Conservation (phyloP, 768 basidiomycete species). For the Leccinum sublutescens region DNA sequence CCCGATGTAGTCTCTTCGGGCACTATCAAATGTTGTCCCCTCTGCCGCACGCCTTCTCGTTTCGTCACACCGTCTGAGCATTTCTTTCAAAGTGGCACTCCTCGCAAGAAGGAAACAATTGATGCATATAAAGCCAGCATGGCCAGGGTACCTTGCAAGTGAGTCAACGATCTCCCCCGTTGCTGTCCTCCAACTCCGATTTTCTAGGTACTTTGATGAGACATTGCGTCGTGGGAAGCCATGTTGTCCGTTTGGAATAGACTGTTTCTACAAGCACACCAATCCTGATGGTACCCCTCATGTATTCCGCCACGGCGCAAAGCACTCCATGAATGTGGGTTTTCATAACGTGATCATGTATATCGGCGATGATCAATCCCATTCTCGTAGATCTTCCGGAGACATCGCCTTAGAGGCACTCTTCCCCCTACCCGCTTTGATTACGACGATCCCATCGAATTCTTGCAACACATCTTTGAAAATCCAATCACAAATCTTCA, state of each 20-base stretch:
- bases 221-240: slow-evolving; percentile 46
- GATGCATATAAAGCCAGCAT: slow-evolving; percentile 71
- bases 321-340: slow-evolving; percentile 52
- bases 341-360: slow-evolving; percentile 32
- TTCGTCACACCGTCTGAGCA: slow-evolving; percentile 75
- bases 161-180: slow-evolving; percentile 19
- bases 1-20: slow-evolving; percentile 52
- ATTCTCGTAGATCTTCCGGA: slow-evolving; percentile 25
- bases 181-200: neutral
- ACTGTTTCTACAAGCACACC: slow-evolving; percentile 78
- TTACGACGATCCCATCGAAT: slow-evolving; percentile 35
- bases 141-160: slow-evolving; percentile 69
- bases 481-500: slow-evolving; percentile 44
- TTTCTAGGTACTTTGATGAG: slow-evolving; percentile 57
- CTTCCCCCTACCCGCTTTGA: slow-evolving; percentile 29
- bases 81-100: slow-evolving; percentile 55
- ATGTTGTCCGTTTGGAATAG: slow-evolving; percentile 74
- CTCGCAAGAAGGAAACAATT: slow-evolving; percentile 50
- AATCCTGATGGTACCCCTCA: slow-evolving; percentile 65
- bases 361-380: slow-evolving; percentile 9
- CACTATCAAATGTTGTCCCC: slow-evolving; percentile 74
- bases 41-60: slow-evolving; percentile 65
- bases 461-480: slow-evolving; percentile 52
- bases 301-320: slow-evolving; percentile 54
- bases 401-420: slow-evolving; percentile 20